Evolutionary conservation across 2,329 filamentous ascomycete genomes (phyloP).

Genomic region (Mycosphaerella sp.): DNA sequence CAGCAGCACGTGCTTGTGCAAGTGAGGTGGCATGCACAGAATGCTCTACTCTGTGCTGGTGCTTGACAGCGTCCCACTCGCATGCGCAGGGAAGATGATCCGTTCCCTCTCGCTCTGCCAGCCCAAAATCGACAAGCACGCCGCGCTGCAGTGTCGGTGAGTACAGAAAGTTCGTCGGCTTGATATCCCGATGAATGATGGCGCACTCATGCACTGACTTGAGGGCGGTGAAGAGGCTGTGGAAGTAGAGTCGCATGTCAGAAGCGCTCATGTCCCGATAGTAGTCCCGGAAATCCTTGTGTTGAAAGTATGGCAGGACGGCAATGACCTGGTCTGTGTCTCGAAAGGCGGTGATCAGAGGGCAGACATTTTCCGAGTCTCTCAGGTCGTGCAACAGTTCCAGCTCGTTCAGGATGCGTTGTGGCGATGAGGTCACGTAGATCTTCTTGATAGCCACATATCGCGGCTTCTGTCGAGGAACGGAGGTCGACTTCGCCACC

Average conservation of each 20-base stretch:
- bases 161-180: conserved; percentile 93
- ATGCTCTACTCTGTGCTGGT: conserved; percentile 52
- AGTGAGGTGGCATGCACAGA: conserved; percentile 55
- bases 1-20: conserved; percentile 24
- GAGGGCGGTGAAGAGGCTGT: conserved; percentile 79
- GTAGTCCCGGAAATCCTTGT: conserved; percentile 90
- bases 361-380: conserved; percentile 78
- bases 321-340: conserved; percentile 91
- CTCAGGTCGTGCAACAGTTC: conserved; percentile 85
- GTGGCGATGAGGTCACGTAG: conserved; percentile 92
- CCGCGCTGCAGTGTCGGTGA: conserved; percentile 73
- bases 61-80: conserved; percentile 56
- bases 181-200: conserved; percentile 65
- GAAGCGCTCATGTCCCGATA: conserved; percentile 81
- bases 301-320: conserved; percentile 89
- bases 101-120: conserved; percentile 69
- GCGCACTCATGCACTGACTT: conserved; percentile 72
- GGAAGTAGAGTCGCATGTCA: conserved; percentile 86
- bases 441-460: conserved; percentile 99
- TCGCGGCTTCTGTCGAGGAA: conserved; percentile 47
- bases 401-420: conserved; percentile 91
- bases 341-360: conserved; percentile 94
- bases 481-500: conserved; percentile 15
- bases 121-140: conserved; percentile 97
- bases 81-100: conserved; percentile 80